Base-by-base conservation (phyloP, 140 eudicot species). In the Anethum foeniculum region DNA sequence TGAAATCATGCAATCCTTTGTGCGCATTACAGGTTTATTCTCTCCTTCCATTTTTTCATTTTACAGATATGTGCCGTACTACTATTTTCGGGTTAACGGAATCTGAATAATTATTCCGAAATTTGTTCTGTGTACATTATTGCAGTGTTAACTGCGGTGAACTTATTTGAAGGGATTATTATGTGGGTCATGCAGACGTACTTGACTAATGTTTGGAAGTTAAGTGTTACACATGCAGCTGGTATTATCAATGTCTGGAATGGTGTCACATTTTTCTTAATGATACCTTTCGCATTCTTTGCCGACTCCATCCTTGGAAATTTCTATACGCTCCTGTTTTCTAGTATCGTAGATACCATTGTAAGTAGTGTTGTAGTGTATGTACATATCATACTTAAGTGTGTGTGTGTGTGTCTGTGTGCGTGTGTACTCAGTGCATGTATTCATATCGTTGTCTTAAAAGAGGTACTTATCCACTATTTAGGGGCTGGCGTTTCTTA, bases 201-300 rank as follows among this genome's bases (percentile, higher is more conserved):
- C 74, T 78, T 85, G 36, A 81, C 85, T 34, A 48, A 81, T 38
- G 82, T 81, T 23, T 81, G 87, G 87, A 25, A 54, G 75, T 81
- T 85, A 23, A 62, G 67, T 21, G 49, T 85, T 72, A 79, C 83
- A 14, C 85, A 74, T 27, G 88, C 88, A 3, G 85, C 88, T 2
- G 85, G 80, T 3, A 75, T 81, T 9, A 23, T 85, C 36, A 85
- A 79, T 48, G 75, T 79, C 30, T 81, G 43, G 27, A 68, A 67
- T 51, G 85, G 85, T 7, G 6, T 68, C 23, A 56, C 62, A 13
- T 9, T 21, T 3, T 64, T 43, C 5, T 51, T 72, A 47, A 77
- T 36, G 9, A 19, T 80, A 32, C 3, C 41, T 14, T 46, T 80
- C 19, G 25, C 28, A 19, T 67, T 62, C 78, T 21, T 84, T 19